Base-by-base conservation (phyloP, 2,329 filamentous ascomycete species). In the Fusarium foetens region DNA sequence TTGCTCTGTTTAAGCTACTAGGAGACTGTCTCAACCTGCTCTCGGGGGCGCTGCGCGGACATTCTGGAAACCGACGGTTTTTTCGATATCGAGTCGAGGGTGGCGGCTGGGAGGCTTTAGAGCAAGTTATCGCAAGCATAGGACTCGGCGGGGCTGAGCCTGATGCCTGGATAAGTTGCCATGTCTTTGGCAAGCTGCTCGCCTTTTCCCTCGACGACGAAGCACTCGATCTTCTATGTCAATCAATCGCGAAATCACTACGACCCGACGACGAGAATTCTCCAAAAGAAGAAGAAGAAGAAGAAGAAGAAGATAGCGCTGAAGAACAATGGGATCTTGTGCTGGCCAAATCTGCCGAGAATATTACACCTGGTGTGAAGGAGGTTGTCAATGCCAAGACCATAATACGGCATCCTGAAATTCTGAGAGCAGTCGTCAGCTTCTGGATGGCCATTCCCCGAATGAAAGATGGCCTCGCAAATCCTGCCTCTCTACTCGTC, bases 31-130 rank as follows among this genome's bases (percentile, higher is more conserved):
- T 96, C 42, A 90, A 90, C 36, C 89, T 96, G 19, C 83, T 98
- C 33, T 91, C 93, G 3, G 91, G 92, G 52, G 90, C 91, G 19
- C 87, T 99, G 72, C 89, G 90, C 59, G 90, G 90, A 49, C 94
- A 98, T 80, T 87, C 92, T 51, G 95, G 95, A 25, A 99, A 98
- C 82, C 89, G 92, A 77, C 90, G 93, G 75, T 98, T 95, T 83
- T 98, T 98, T 80, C 89, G 90, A 65, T 91, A 90, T 73, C 87
- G 90, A 73, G 90, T 97, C 35, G 89, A 93, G 65, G 91, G 89
- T 27, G 93, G 91, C 63, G 94, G 95, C 7, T 97, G 94, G 91
- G 87, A 90, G 71, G 89, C 90, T 12, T 80, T 98, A 60, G 91
- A 96, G 77, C 89, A 93, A 78, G 89, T 89, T 10, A 87, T 95